phyloP scores from a whole-genome alignment of 1,284 basidiomycete genomes.

The Cryptococcus sp. region DNA sequence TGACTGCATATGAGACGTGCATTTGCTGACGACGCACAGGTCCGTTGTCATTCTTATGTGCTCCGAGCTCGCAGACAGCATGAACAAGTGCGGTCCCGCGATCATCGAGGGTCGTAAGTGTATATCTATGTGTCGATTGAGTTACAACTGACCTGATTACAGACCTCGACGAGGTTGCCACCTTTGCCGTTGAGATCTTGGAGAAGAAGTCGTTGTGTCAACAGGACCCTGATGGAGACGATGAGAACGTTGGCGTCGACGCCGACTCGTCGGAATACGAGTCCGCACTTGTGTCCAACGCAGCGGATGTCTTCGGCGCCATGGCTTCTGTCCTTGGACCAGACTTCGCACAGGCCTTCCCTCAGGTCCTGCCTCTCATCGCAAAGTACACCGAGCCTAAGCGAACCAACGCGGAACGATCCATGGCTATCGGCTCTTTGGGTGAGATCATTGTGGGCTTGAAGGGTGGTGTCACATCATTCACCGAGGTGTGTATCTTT shows the following conservation, averaged over 20 bases:
- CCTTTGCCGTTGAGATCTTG: conserved; percentile 77
- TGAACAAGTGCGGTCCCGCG: conserved; percentile 85
- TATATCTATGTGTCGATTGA: not conserved
- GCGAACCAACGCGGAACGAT: conserved; percentile 85
- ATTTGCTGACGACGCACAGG: conserved; percentile 55
- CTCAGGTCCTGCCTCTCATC: conserved; percentile 84
- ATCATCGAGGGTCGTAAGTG: conserved; percentile 66
- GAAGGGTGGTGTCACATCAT: conserved; percentile 81
- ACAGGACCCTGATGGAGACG: conserved; percentile 93
- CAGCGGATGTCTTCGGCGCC: conserved; percentile 90
- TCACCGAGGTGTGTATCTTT: conserved; percentile 62
- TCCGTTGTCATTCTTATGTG: conserved; percentile 84
- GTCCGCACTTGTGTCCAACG: conserved; percentile 89
- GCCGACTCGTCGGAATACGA: conserved; percentile 89
- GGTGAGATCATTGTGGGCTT: conserved; percentile 95
- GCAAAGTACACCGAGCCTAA: conserved; percentile 88
- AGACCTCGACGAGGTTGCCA: conserved; percentile 80
- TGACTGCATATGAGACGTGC: not conserved
- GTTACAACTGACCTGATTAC: conserved; percentile 1
- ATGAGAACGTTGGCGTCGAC: conserved; percentile 70
- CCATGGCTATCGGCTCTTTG: conserved; percentile 88
- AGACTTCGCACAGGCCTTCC: conserved; percentile 84
- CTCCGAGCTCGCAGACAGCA: conserved; percentile 82
- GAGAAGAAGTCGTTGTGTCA: conserved; percentile 94
- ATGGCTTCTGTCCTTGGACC: conserved; percentile 81